A percentile compares a stretch with the other conserved stretches of the same genome.
Evolutionary conservation across 225 moss, liverwort and hornwort genomes (phyloP).

Genomic region (Pleurozium schreberi): DNA sequence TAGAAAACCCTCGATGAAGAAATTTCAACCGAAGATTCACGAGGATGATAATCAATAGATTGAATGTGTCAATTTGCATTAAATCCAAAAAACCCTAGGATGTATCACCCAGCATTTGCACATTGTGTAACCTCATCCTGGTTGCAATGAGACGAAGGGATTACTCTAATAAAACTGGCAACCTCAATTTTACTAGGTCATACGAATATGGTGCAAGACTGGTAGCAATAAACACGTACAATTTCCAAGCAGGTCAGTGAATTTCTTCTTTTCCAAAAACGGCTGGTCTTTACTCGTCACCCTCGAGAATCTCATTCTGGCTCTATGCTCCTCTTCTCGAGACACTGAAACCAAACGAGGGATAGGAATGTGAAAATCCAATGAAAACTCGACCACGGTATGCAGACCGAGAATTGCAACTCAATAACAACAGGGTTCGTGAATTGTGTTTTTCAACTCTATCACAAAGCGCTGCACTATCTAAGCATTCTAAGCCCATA

Average conservation of each 20-base stretch:
- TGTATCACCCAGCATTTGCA: background rate
- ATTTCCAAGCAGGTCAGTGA: slow-evolving; percentile 52
- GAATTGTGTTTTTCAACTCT: background rate
- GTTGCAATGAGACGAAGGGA: background rate
- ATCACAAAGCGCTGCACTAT: background rate
- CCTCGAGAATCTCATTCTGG: slow-evolving; percentile 47
- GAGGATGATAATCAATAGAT: background rate
- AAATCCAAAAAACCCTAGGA: background rate
- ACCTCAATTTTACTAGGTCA: background rate
- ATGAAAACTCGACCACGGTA: background rate
- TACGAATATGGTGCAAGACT: background rate
- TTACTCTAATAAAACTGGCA: background rate
- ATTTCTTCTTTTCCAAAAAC: slow-evolving; percentile 38
- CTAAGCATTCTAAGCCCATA: background rate
- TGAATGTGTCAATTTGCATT: background rate
- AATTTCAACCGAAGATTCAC: no score
- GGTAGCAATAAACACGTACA: slow-evolving; percentile 16
- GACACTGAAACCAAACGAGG: slow-evolving; percentile 23
- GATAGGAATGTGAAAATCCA: background rate
- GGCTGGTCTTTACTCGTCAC: slow-evolving; percentile 37
- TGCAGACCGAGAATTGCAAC: background rate
- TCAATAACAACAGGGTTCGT: background rate
- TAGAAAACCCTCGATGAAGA: background rate
- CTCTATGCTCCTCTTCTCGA: slow-evolving; percentile 36
- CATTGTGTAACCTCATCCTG: background rate